phyloP scores from a whole-genome alignment of 495 filamentous ascomycete genomes.

The Lepraria neglecta region DNA sequence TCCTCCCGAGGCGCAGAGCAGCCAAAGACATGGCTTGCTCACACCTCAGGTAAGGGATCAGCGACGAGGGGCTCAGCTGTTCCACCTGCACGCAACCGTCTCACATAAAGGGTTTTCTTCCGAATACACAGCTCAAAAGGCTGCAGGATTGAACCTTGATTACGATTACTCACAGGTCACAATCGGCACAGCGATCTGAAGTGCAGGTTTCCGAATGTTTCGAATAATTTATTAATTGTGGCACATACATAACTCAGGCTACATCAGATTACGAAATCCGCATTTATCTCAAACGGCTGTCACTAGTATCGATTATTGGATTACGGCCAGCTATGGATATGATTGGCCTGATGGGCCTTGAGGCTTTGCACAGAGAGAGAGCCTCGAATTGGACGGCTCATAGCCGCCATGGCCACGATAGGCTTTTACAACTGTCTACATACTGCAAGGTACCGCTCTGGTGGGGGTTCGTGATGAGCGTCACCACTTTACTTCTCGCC shows the following conservation, averaged over 20 bases:
- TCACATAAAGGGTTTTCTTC: slow-evolving; percentile 4
- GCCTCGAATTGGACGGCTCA: slow-evolving; percentile 17
- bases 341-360: slow-evolving; percentile 1
- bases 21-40: slow-evolving; percentile 4
- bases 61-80: slow-evolving; percentile 12
- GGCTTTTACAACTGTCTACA: neutral
- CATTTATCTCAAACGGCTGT: slow-evolving; percentile 1
- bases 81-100: slow-evolving; percentile 20
- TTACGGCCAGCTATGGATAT: slow-evolving; percentile 17
- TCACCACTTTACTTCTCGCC: slow-evolving; percentile 11
- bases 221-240: neutral
- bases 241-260: neutral
- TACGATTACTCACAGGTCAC: neutral
- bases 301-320: slow-evolving; percentile 5
- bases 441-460: slow-evolving; percentile 21
- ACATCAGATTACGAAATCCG: slow-evolving; percentile 15
- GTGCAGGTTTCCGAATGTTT: neutral
- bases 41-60: slow-evolving; percentile 10
- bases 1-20: slow-evolving; percentile 4
- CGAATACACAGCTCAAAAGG: slow-evolving; percentile 9
- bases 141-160: neutral
- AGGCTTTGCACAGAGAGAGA: neutral
- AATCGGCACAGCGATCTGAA: slow-evolving; percentile 6
- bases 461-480: slow-evolving; percentile 11
- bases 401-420: slow-evolving; percentile 22